Conservation (phyloP, 1,139 yeast genomes). For the Candida buenavistaensis region DNA sequence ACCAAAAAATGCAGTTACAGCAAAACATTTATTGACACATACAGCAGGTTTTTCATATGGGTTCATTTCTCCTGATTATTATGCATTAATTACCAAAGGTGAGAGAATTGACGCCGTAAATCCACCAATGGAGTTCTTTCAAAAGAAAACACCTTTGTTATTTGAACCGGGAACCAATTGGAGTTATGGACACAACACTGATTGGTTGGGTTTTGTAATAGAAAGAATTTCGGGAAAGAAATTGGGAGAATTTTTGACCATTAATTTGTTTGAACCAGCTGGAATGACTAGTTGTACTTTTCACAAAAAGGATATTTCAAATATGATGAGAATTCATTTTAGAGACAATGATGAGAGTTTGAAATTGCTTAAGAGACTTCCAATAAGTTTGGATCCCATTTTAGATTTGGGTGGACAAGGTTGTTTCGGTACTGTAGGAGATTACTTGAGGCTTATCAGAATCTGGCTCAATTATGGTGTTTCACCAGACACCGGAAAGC, state of each 20-base stretch:
- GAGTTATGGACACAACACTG: conserved; percentile 52
- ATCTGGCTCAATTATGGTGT: conserved; percentile 47
- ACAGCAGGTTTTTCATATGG: conserved; percentile 54
- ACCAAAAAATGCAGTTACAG: conserved; percentile 41
- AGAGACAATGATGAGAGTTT: conserved; percentile 20
- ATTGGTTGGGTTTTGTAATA: conserved; percentile 54
- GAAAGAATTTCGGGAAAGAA: conserved; percentile 42
- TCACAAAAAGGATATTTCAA: conserved; percentile 25
- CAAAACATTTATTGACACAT: conserved; percentile 50
- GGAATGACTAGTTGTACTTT: conserved; percentile 44
- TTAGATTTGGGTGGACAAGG: conserved; percentile 56
- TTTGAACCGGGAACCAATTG: conserved; percentile 56
- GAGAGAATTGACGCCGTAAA: conserved; percentile 21
- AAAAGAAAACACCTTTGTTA: conserved; percentile 39
- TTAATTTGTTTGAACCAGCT: conserved; percentile 43
- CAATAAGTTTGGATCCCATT: conserved; percentile 26
- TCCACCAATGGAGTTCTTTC: conserved; percentile 29
- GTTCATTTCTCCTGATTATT: conserved; percentile 36
- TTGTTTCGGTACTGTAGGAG: conserved; percentile 41
- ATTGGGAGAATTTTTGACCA: conserved; percentile 41
- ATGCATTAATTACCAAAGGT: conserved; percentile 20
- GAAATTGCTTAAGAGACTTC: conserved; percentile 16
- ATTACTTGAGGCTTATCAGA: conserved; percentile 44
- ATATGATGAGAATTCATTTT: conserved; percentile 27
- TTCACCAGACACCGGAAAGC: conserved; percentile 37